A percentile compares a stretch with the other conserved stretches of the same genome.
phyloP scores from a whole-genome alignment of 2,329 filamentous ascomycete genomes.

The Diaporthe citrichinensis region DNA sequence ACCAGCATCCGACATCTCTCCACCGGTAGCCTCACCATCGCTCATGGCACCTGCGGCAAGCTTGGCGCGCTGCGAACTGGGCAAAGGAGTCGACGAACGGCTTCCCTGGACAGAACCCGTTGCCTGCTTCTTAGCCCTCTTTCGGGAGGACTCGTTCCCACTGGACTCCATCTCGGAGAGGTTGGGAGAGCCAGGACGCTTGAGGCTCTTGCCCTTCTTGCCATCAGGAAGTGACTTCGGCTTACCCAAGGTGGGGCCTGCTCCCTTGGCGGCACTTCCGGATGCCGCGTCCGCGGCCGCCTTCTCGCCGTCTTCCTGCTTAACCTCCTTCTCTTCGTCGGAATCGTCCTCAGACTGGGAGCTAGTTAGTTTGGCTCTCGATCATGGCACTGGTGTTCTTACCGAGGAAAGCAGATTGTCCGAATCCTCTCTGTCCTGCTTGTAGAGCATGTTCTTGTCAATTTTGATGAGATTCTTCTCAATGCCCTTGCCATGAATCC shows the following conservation, averaged over 20 bases:
- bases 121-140: slow-evolving; percentile 78
- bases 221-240: slow-evolving; percentile 59
- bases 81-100: slow-evolving; percentile 69
- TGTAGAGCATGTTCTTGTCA: slow-evolving; percentile 90
- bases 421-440: slow-evolving; percentile 69
- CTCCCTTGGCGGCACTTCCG: slow-evolving; percentile 76
- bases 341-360: slow-evolving; percentile 65
- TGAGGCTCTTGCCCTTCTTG: slow-evolving; percentile 76
- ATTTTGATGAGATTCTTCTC: slow-evolving; percentile 86
- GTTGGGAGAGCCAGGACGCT: slow-evolving; percentile 88
- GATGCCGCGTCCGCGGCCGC: slow-evolving; percentile 56
- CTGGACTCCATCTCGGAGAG: slow-evolving; percentile 83
- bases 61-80: slow-evolving; percentile 59
- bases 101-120: slow-evolving; percentile 63
- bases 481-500: slow-evolving; percentile 80
- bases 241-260: slow-evolving; percentile 63
- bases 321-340: slow-evolving; percentile 68
- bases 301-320: slow-evolving; percentile 64
- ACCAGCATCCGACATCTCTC: slow-evolving; percentile 74
- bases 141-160: slow-evolving; percentile 88
- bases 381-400: slow-evolving; percentile 38
- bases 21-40: slow-evolving; percentile 80
- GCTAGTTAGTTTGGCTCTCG: slow-evolving; percentile 42
- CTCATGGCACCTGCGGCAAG: slow-evolving; percentile 73
- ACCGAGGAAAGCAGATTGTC: slow-evolving; percentile 54